Conservation (phyloP, 192 early-diverging fungal genomes). For the Coemansia asiatica region DNA sequence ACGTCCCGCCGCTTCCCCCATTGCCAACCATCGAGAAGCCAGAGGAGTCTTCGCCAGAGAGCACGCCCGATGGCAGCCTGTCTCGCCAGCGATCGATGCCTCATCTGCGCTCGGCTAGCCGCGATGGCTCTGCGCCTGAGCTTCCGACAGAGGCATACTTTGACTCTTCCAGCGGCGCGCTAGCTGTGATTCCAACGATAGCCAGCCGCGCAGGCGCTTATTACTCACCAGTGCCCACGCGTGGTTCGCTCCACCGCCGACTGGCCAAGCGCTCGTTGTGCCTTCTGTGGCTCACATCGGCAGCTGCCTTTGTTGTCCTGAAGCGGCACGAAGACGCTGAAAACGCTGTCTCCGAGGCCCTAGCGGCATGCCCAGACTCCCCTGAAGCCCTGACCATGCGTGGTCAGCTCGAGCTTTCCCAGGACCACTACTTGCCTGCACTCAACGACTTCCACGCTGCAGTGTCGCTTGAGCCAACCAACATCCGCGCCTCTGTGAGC, state of each 20-base stretch:
- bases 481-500: conserved; percentile 45
- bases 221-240: conserved; percentile 40
- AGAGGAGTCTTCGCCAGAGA: background rate
- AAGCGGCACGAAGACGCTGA: conserved; percentile 39
- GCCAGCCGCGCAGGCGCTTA: conserved; percentile 29
- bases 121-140: conserved; percentile 28
- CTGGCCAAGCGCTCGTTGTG: conserved; percentile 47
- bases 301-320: conserved; percentile 33
- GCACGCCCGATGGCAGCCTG: conserved; percentile 1
- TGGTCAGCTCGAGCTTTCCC: conserved; percentile 39
- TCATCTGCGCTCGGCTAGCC: conserved; percentile 31
- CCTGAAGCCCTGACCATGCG: conserved; percentile 50
- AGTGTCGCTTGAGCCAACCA: conserved; percentile 39
- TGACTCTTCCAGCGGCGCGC: conserved; percentile 16
- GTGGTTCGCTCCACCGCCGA: conserved; percentile 20
- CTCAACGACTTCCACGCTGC: conserved; percentile 54
- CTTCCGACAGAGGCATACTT: conserved; percentile 40
- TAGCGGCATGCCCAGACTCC: conserved; percentile 47
- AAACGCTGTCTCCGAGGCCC: conserved; percentile 39
- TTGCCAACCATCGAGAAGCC: conserved; percentile 3
- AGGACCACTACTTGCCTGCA: conserved; percentile 23
- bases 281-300: conserved; percentile 45
- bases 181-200: background rate
- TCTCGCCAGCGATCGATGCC: conserved; percentile 55
- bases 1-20: conserved; percentile 19